These are phyloP conservation scores for Eimeria brunetti DNA, from an alignment of 169 alveolate species.

Conservation along the genomic window DNA sequence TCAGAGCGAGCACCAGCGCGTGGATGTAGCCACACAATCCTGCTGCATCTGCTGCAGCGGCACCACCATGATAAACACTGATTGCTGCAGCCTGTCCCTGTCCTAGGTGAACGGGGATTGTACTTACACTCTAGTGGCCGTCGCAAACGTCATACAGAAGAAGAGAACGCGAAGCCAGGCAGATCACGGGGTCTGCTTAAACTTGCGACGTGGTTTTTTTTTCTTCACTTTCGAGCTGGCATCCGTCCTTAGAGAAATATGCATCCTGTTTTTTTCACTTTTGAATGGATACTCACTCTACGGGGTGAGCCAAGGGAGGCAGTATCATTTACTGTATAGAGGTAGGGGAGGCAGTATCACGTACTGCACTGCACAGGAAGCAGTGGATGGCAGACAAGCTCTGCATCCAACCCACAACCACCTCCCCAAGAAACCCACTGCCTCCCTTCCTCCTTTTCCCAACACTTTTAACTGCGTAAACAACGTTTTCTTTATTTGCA, in stretches of 20 bases:
- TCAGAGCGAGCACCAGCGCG: neutral
- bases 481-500: neutral
- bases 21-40: conserved; percentile 18
- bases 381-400: neutral
- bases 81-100: neutral
- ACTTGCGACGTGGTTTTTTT: neutral
- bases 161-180: neutral
- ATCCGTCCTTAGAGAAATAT: neutral
- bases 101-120: neutral
- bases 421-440: neutral
- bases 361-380: neutral
- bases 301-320: neutral
- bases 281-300: neutral
- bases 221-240: neutral
- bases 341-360: neutral
- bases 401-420: neutral
- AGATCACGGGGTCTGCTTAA: neutral
- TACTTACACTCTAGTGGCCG: neutral
- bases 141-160: neutral
- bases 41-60: neutral
- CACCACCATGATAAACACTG: neutral
- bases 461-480: neutral
- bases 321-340: neutral
- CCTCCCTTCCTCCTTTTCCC: neutral
- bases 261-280: neutral